A percentile compares a stretch with the other conserved stretches of the same genome.
Evolutionary conservation across 805 yeast species (phyloP).

Genomic region (Wickerhamiella australiensis): DNA sequence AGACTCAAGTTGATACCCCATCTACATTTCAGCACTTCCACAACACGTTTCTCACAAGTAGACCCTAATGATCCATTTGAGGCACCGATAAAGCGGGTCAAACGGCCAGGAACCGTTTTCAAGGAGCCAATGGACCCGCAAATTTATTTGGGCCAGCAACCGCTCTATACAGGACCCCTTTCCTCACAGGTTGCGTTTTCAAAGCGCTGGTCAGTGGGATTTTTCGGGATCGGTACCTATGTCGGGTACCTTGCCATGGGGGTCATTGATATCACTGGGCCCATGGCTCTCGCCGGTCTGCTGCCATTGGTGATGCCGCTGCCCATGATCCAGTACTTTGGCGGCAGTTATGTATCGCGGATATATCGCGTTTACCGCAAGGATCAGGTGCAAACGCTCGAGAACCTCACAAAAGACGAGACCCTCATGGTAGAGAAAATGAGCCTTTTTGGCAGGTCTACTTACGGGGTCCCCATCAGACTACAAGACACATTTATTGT

Average conservation of each 20-base stretch:
- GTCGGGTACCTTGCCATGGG: slow-evolving; percentile 48
- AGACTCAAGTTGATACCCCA: no score
- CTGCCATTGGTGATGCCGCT: slow-evolving; percentile 39
- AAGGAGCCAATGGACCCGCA: slow-evolving; percentile 40
- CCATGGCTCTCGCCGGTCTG: slow-evolving; percentile 34
- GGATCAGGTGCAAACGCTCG: slow-evolving; percentile 49
- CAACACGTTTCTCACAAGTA: slow-evolving; percentile 16
- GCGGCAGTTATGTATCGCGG: slow-evolving; percentile 57
- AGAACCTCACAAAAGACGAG: slow-evolving; percentile 50
- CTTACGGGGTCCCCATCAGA: slow-evolving; percentile 48
- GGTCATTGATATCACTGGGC: slow-evolving; percentile 42
- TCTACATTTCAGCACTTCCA: background rate
- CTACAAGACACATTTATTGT: slow-evolving; percentile 33
- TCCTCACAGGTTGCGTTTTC: slow-evolving; percentile 49
- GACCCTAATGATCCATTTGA: slow-evolving; percentile 33
- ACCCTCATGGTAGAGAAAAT: slow-evolving; percentile 55
- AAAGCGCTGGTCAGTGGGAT: slow-evolving; percentile 50
- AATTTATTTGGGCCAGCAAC: slow-evolving; percentile 44
- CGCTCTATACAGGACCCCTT: slow-evolving; percentile 54
- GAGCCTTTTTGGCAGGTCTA: slow-evolving; percentile 51
- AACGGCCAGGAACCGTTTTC: slow-evolving; percentile 33
- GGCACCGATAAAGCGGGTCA: slow-evolving; percentile 30
- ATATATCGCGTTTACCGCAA: slow-evolving; percentile 59
- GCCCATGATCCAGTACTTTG: slow-evolving; percentile 45
- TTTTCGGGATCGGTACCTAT: slow-evolving; percentile 47